phyloP scores from a whole-genome alignment of 1,284 basidiomycete species.

The Spongiforma sp. region DNA sequence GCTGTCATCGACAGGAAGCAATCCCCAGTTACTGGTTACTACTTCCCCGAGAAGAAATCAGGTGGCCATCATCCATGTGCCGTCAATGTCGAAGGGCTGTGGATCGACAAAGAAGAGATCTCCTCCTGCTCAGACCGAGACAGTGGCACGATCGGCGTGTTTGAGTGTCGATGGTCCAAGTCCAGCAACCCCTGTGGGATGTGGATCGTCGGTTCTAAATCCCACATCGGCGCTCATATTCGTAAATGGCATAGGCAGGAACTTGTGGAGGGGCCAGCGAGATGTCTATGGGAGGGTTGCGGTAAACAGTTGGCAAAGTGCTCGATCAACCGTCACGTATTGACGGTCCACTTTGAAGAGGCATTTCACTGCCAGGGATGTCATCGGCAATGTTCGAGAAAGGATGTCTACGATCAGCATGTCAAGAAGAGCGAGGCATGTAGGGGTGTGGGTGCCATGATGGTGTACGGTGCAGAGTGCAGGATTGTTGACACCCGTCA shows the following conservation, averaged over 20 bases:
- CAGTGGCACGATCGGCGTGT: conserved; percentile 1
- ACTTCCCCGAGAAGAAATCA: neutral
- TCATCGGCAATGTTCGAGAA: neutral
- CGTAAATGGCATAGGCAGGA: conserved; percentile 20
- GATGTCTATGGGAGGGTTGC: conserved; percentile 15
- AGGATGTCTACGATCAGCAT: conserved; percentile 15
- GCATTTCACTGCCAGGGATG: conserved; percentile 12
- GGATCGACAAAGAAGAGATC: conserved; percentile 14
- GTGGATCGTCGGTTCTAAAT: conserved; percentile 12
- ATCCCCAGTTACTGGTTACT: neutral
- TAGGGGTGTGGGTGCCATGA: neutral
- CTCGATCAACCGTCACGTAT: conserved; percentile 16
- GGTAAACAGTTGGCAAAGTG: conserved; percentile 7
- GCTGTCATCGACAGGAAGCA: neutral
- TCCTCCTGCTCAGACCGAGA: neutral
- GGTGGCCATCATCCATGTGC: too few relatives aligned
- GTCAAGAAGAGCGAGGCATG: neutral
- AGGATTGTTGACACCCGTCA: neutral
- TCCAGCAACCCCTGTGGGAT: conserved; percentile 13
- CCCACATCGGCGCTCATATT: conserved; percentile 10
- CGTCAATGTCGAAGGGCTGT: conserved; percentile 1
- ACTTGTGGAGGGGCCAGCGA: neutral
- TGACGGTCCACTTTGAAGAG: conserved; percentile 16
- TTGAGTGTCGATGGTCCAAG: conserved; percentile 14
- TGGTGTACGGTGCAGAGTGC: conserved; percentile 5